Conservation (phyloP, 2,329 filamentous ascomycete species). For the Hypoxylon sp. region DNA sequence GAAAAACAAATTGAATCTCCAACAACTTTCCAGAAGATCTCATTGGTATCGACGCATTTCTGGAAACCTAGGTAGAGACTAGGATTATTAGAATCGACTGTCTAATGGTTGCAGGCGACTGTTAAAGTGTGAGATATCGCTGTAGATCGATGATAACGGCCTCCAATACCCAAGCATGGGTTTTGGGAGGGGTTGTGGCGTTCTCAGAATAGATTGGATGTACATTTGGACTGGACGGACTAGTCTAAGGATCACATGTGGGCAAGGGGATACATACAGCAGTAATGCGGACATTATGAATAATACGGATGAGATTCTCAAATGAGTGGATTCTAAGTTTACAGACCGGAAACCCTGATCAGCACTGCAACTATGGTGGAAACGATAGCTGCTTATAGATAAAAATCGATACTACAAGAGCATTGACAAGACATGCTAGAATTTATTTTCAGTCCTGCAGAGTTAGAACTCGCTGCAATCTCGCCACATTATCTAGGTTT, state of each 20-base stretch:
- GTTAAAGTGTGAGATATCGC: slow-evolving; percentile 26
- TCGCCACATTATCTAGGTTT: neutral
- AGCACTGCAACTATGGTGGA: slow-evolving; percentile 29
- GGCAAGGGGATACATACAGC: slow-evolving; percentile 7
- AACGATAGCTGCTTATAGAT: slow-evolving; percentile 1
- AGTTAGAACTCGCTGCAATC: neutral
- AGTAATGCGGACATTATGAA: neutral
- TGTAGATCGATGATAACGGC: slow-evolving; percentile 7
- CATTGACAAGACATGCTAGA: neutral
- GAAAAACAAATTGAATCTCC: neutral
- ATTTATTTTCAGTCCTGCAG: neutral
- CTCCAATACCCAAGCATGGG: neutral
- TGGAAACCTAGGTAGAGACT: neutral
- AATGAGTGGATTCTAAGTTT: slow-evolving; percentile 14
- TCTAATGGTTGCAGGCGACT: slow-evolving; percentile 15
- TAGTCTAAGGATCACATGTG: slow-evolving; percentile 1
- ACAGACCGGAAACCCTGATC: slow-evolving; percentile 41
- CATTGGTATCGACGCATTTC: neutral
- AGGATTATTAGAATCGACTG: neutral
- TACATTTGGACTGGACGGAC: slow-evolving; percentile 7
- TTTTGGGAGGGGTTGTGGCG: slow-evolving; percentile 2
- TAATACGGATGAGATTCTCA: slow-evolving; percentile 1
- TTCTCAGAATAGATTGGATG: slow-evolving; percentile 13
- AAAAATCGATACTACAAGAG: neutral
- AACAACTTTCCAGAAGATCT: neutral